phyloP scores from a whole-genome alignment of 805 yeast species.

The Candida manassasensis region DNA sequence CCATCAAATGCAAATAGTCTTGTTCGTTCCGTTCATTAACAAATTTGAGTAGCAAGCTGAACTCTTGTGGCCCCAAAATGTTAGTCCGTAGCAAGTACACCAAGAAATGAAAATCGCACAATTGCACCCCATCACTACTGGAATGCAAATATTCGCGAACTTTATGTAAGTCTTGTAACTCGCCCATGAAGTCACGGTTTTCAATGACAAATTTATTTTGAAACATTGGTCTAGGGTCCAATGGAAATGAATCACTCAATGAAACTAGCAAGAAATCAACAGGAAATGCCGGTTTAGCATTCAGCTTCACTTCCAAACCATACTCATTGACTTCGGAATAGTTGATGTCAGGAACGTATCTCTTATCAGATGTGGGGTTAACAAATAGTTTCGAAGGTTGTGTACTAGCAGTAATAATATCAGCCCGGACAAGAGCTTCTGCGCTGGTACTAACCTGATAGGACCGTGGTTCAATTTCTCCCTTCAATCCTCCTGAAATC shows the following conservation, averaged over 20 bases:
- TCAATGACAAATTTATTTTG: conserved; percentile 62
- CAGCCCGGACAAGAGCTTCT: conserved; percentile 84
- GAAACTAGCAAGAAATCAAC: conserved; percentile 86
- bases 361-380: conserved; percentile 60
- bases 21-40: conserved; percentile 40
- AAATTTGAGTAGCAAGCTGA: conserved; percentile 42
- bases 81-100: conserved; percentile 52
- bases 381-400: conserved; percentile 85
- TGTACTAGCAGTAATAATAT: conserved; percentile 79
- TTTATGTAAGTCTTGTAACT: conserved; percentile 59
- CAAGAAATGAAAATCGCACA: conserved; percentile 77
- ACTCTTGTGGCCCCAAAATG: conserved; percentile 55
- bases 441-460: conserved; percentile 88
- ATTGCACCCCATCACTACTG: conserved; percentile 25
- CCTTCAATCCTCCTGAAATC: conserved; percentile 79
- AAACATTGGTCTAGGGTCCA: conserved; percentile 51
- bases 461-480: conserved; percentile 85
- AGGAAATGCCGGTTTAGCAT: conserved; percentile 89
- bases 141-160: conserved; percentile 47
- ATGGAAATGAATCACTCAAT: conserved; percentile 89
- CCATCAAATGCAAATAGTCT: conserved; percentile 49
- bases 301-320: conserved; percentile 77
- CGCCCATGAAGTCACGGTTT: conserved; percentile 72
- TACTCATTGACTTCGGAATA: conserved; percentile 84
- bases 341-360: conserved; percentile 94